Conservation (phyloP, 176 grass and related monocot species). For the Rhipidocladum racemiflorum region DNA sequence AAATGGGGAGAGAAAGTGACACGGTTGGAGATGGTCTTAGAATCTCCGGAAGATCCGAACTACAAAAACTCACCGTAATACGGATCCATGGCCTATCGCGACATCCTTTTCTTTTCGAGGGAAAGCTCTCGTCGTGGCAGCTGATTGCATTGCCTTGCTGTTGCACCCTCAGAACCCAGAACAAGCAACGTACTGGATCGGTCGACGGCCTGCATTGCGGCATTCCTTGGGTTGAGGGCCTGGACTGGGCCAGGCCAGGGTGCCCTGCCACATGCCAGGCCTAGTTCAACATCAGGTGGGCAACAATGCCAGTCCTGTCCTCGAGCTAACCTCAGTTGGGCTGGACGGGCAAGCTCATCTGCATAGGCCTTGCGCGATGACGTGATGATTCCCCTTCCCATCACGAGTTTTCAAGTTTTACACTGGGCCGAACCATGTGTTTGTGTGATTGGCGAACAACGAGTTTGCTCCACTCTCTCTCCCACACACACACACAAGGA, state of each 20-base stretch:
- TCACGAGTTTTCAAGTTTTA: not conserved
- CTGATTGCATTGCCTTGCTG: not conserved
- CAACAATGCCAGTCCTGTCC: not conserved
- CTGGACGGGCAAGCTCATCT: not conserved
- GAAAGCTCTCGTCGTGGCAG: no score
- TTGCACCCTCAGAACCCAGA: not conserved
- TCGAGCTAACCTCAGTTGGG: not conserved
- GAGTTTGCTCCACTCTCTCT: not conserved
- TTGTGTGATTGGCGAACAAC: no score
- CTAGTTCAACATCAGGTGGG: not conserved
- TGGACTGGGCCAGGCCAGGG: no score
- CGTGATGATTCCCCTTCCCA: not conserved
- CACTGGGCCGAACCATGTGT: no score
- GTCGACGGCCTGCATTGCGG: not conserved
- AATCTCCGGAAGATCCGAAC: no score
- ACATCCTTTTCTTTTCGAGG: no score
- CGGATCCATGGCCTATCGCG: no score
- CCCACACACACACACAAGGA: no score
- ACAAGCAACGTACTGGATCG: not conserved
- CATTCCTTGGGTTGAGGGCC: not conserved
- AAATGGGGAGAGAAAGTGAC: no score
- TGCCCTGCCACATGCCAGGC: no score
- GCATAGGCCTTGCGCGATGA: not conserved
- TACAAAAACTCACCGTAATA: no score
- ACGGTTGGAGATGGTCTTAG: no score